These are phyloP conservation scores for Fusarium compactum DNA, from an alignment of 2,329 filamentous ascomycete species.

Conservation along the genomic window DNA sequence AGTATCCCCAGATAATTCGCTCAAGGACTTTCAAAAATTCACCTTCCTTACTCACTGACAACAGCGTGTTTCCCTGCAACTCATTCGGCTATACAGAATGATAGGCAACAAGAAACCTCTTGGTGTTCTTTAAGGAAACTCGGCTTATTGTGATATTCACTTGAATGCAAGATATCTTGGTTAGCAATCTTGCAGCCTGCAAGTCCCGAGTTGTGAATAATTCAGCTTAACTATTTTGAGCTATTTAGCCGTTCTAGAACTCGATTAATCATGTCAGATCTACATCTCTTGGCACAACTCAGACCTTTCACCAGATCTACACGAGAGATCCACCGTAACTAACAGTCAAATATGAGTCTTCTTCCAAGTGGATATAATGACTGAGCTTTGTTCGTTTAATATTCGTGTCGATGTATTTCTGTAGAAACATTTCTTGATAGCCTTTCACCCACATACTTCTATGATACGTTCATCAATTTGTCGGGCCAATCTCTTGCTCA, in stretches of 20 bases:
- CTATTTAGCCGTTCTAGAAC: not conserved
- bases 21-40: accelerated
- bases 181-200: accelerated
- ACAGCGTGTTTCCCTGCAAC: too few species aligned
- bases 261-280: not conserved
- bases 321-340: not conserved
- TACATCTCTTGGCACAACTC: not conserved
- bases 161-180: not conserved
- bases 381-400: not conserved
- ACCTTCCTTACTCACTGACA: not conserved
- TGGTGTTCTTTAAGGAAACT: not conserved
- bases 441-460: not conserved
- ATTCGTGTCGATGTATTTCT: not conserved
- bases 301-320: not conserved
- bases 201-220: accelerated
- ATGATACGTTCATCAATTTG: not conserved
- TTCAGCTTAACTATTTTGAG: not conserved
- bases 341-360: not conserved
- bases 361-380: accelerated
- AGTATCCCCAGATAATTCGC: accelerated
- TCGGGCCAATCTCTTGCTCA: too few species aligned
- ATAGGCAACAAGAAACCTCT: not conserved
- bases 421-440: not conserved
- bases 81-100: not conserved
- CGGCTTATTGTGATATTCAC: not conserved